A percentile compares a stretch with the other conserved stretches of the same genome.
phyloP scores from a whole-genome alignment of 257 asterid species.

The Solanum bulbocastanum region DNA sequence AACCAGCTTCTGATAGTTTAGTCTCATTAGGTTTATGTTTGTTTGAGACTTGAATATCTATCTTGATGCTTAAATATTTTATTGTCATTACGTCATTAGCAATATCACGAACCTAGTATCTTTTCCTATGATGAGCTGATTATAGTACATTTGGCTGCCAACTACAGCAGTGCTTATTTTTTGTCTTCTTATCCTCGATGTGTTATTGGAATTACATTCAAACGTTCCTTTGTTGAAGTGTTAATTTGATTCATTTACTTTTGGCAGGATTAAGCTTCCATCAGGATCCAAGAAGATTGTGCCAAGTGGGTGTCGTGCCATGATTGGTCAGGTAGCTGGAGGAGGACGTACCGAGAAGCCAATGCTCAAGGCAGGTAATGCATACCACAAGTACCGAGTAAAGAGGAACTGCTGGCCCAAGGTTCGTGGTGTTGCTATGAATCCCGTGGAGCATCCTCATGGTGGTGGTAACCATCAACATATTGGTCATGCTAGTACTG shows the following conservation, averaged over 20 bases:
- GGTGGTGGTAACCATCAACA: slow-evolving; percentile 93
- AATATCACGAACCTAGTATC: not conserved
- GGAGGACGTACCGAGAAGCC: slow-evolving; percentile 86
- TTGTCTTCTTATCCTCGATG: not conserved
- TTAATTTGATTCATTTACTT: not conserved
- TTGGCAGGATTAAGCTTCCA: slow-evolving; percentile 57
- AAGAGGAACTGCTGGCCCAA: slow-evolving; percentile 76
- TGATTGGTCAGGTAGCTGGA: slow-evolving; percentile 82
- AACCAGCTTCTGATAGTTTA: not conserved
- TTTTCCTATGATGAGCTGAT: not conserved
- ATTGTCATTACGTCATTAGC: not conserved
- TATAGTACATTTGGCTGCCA: not conserved
- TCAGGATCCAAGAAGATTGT: slow-evolving; percentile 78
- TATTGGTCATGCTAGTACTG: slow-evolving; percentile 76
- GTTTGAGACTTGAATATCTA: not conserved
- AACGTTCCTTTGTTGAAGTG: not conserved
- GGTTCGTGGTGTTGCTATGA: slow-evolving; percentile 94
- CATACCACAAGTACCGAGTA: slow-evolving; percentile 65
- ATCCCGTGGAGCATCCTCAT: slow-evolving; percentile 78
- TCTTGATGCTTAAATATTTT: not conserved
- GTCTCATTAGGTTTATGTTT: not conserved
- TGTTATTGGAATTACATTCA: not conserved
- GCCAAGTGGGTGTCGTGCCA: slow-evolving; percentile 73
- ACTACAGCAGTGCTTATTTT: too few relatives aligned
- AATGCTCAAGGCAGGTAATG: slow-evolving; percentile 65